A percentile compares a stretch with the other conserved stretches of the same genome.
Conservation (phyloP, 495 filamentous ascomycete genomes). For the Geoglossum glabrum region DNA sequence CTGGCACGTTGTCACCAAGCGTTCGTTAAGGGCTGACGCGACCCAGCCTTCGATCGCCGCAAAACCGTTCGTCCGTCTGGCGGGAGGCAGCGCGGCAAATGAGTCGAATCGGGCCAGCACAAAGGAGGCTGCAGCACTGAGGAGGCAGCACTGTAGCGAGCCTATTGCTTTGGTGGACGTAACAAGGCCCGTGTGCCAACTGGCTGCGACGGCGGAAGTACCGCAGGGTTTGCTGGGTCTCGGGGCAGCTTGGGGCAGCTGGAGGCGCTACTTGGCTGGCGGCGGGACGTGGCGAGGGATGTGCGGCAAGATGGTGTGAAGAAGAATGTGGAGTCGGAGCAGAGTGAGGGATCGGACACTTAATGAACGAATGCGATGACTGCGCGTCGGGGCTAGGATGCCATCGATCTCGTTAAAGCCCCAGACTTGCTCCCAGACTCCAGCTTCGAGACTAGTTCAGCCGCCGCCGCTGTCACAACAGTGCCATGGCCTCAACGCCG, state of each 20-base stretch:
- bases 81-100: neutral
- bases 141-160: neutral
- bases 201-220: neutral
- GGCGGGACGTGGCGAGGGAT: slow-evolving; percentile 2
- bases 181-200: neutral
- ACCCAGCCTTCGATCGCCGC: neutral
- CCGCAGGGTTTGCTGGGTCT: neutral
- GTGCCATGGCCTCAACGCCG: neutral
- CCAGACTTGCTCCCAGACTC: neutral
- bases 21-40: neutral
- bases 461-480: neutral
- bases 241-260: neutral
- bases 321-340: slow-evolving; percentile 3
- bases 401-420: neutral
- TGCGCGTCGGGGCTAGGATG: neutral
- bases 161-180: slow-evolving; percentile 1
- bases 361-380: slow-evolving; percentile 2
- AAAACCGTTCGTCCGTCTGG: neutral
- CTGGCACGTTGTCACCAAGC: neutral
- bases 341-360: neutral
- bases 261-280: neutral
- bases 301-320: slow-evolving; percentile 2
- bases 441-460: neutral
- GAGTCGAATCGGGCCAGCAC: neutral
- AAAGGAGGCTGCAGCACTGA: no score